Base-by-base conservation (phyloP, 1,139 yeast species). In the Taphrina communis region DNA sequence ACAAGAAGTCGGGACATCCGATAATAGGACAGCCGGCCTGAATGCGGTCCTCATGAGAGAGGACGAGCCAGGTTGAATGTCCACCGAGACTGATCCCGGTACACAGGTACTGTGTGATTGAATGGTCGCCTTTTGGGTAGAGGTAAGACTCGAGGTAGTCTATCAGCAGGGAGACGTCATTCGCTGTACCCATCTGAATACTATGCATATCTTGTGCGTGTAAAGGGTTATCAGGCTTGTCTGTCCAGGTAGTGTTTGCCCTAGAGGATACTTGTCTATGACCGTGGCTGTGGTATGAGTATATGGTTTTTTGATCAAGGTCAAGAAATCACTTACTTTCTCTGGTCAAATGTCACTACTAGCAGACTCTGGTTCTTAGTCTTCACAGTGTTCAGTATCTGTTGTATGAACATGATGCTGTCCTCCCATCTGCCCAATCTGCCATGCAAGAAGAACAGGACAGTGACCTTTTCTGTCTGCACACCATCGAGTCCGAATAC, bases 31-130 rank as follows among this genome's bases (percentile, higher is more conserved):
- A 44, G 4, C 70, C 74, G 41, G 69, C 70, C 11, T 68, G 55
- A 31, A 73, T 44, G 9, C 71, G 66, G 5, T 65, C 59, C 35
- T 73, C 75, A 25, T 52, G 58, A n/a, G 72, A 70, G 17, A 73
- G 69, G 11, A 73, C 60, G 41, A 71, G 65, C 76, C 85, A 84
- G 36, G 83, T 79, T 11, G 83, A 78, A 75, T 87, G 89, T 0
- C 85, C 91, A 1, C 91, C 90, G 71, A 86, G 78, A 0, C 90
- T 86, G 65, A 81, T 81, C 1, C 91, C 91, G 42, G 82, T 75
- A 36, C 85, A 76, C 41, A 82, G 78, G 73, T 82, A 82, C 62
- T 75, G 70, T 12, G 21, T 36, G 21, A 68, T 46, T 19, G 9
- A 11, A 21, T 50, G 39, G 6, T 52, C 53, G 7, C 82, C 74